These are phyloP conservation scores for Trichoderma atroviride DNA, from an alignment of 2,329 filamentous ascomycete species.

Conservation along the genomic window DNA sequence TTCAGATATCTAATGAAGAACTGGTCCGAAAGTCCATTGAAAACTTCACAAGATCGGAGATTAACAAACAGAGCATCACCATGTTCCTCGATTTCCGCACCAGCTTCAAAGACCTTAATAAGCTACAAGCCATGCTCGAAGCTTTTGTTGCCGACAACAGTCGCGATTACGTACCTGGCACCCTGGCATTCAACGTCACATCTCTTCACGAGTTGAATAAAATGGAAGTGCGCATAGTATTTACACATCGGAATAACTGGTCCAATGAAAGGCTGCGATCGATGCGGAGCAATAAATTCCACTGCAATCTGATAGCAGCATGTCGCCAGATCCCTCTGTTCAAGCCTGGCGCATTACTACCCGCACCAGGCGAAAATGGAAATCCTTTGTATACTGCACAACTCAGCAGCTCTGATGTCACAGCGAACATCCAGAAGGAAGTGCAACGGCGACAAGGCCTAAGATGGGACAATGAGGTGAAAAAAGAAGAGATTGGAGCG, in stretches of 20 bases:
- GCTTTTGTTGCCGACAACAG: conserved; percentile 61
- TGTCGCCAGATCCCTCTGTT: conserved; percentile 70
- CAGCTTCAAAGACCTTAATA: conserved; percentile 68
- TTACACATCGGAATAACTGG: conserved; percentile 77
- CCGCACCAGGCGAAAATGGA: background rate
- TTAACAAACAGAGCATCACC: conserved; percentile 61
- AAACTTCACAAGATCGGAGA: conserved; percentile 15
- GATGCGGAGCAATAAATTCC: conserved; percentile 72
- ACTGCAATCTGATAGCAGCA: conserved; percentile 69
- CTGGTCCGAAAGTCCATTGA: conserved; percentile 56
- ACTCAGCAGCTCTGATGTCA: background rate
- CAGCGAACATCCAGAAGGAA: background rate
- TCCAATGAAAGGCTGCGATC: conserved; percentile 72
- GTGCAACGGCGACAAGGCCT: background rate
- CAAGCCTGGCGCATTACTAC: conserved; percentile 20
- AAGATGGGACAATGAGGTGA: background rate
- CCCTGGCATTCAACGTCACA: conserved; percentile 68
- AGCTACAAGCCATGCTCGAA: conserved; percentile 61
- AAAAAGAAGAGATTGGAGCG: background rate
- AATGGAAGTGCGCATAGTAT: conserved; percentile 48
- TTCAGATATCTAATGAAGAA: conserved; percentile 60
- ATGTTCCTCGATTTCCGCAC: conserved; percentile 71
- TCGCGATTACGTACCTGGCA: conserved; percentile 64
- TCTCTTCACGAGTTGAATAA: conserved; percentile 46
- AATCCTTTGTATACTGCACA: background rate